A percentile compares a stretch with the other conserved stretches of the same genome.
These are phyloP conservation scores for Paramecium tetraurelia DNA, from an alignment of 73 alveolate genomes.

Conservation along the genomic window DNA sequence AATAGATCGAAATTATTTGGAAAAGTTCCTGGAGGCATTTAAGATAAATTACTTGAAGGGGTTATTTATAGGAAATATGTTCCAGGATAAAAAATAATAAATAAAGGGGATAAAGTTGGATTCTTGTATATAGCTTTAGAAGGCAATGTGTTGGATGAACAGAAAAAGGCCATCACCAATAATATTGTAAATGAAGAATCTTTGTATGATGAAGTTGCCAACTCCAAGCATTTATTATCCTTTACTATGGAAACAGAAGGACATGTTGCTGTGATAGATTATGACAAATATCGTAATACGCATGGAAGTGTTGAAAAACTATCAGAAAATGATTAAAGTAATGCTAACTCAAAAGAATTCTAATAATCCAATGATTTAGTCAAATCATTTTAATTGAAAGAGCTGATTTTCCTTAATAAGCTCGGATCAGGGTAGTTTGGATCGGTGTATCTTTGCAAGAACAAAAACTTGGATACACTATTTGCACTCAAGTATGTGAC, in stretches of 20 bases:
- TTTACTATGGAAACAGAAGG: neutral
- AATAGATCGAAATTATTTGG: constrained; percentile 53
- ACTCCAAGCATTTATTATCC: neutral
- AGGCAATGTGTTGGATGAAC: constrained; percentile 52
- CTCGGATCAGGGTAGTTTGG: constrained; percentile 86
- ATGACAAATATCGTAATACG: constrained; percentile 61
- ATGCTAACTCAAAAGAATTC: neutral
- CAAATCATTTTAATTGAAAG: constrained; percentile 63
- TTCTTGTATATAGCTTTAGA: constrained; percentile 36
- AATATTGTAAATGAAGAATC: neutral
- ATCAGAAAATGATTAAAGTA: constrained; percentile 57
- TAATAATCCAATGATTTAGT: neutral
- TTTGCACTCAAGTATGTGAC: constrained; percentile 82
- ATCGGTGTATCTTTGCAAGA: constrained; percentile 72
- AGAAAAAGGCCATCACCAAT: neutral
- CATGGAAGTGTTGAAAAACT: constrained; percentile 55
- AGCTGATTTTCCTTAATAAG: constrained; percentile 63
- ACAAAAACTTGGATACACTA: constrained; percentile 53
- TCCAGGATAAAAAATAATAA: constrained; percentile 60
- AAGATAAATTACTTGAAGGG: constrained; percentile 61
- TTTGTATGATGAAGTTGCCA: neutral
- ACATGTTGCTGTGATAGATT: constrained; percentile 34
- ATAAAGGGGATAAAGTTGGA: constrained; percentile 57
- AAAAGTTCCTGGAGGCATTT: neutral
- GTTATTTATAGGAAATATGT: constrained; percentile 28